Base-by-base conservation (phyloP, 2,329 filamentous ascomycete genomes). In the Penicillium janthinellum region DNA sequence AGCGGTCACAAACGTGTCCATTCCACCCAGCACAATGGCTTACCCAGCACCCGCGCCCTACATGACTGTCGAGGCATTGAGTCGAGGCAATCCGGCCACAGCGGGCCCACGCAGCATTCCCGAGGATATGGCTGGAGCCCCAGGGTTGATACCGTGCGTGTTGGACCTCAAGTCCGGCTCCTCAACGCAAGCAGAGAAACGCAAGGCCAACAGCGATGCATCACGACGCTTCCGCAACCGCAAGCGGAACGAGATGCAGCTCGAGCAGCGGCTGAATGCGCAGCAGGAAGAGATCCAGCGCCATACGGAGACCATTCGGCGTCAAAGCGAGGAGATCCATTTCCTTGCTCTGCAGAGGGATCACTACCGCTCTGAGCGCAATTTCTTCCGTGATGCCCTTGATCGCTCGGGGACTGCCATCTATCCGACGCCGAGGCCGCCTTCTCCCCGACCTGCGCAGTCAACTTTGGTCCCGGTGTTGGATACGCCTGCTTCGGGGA, bases 131-230 rank as follows among this genome's bases (percentile, higher is more conserved):
- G 25, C 64, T 14, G 54, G 59, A 8, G 45, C 58, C 47, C 54
- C 58, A 12, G 25, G 45, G 15, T 70, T 76, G 66, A 77, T 79
- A 52, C 75, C 74, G 4, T 73, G 76, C 17, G 67, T 74, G 7
- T 54, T 78, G 49, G 77, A 79, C 54, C 57, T 74, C 39, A 78
- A 78, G 48, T 78, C 77, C 2, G 77, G 76, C 5, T 79, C 77
- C 1, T 70, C 71, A 25, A 77, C 70, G 49, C 76, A 78, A 57
- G 74, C 75, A 1, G 75, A 77, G 59, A 78, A 78, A 60, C 72
- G 77, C 8, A 75, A 74, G 61, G 77, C 77, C 3, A 79, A 79
- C 66, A 78, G 77, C 53, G 72, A 75, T 54, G 77, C 77, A 1
- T 79, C 77, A 2, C 68, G 75, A 49, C 65, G 77, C 22, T 78